A percentile compares a stretch with the other conserved stretches of the same genome.
phyloP scores from a whole-genome alignment of 768 basidiomycete species.

The Piloderma croceum region DNA sequence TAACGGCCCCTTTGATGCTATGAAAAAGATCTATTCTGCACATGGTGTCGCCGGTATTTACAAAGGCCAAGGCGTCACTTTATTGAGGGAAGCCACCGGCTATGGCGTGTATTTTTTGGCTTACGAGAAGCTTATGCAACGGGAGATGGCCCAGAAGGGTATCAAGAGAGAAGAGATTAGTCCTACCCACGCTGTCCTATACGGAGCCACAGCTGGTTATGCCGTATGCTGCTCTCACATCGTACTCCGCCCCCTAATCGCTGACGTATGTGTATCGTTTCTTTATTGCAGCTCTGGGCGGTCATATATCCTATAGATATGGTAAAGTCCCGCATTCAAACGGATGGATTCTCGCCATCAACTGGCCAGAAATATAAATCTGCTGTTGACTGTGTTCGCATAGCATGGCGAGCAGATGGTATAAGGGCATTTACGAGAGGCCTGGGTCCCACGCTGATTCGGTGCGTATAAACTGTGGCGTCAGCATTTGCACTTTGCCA shows the following conservation, averaged over 20 bases:
- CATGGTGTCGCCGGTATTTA: slow-evolving; percentile 83
- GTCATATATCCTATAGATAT: slow-evolving; percentile 94
- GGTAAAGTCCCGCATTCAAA: slow-evolving; percentile 95
- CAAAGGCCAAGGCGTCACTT: slow-evolving; percentile 88
- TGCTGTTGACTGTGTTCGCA: slow-evolving; percentile 75
- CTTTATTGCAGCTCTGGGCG: slow-evolving; percentile 85
- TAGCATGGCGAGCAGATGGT: slow-evolving; percentile 81
- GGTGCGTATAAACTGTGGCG: slow-evolving; percentile 61
- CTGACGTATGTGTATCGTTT: slow-evolving; percentile 9
- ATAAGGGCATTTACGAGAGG: slow-evolving; percentile 84
- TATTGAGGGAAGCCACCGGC: slow-evolving; percentile 75
- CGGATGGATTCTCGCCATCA: slow-evolving; percentile 74
- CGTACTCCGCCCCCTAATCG: slow-evolving; percentile 3
- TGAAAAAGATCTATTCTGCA: slow-evolving; percentile 70
- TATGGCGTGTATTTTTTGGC: slow-evolving; percentile 88
- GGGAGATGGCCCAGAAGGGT: slow-evolving; percentile 70
- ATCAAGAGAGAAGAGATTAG: slow-evolving; percentile 73
- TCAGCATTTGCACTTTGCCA: slow-evolving; percentile 2
- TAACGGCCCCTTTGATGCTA: slow-evolving; percentile 89
- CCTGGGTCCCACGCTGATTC: slow-evolving; percentile 85
- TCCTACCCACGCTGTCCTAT: slow-evolving; percentile 73
- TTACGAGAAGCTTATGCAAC: slow-evolving; percentile 89
- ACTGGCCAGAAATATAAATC: slow-evolving; percentile 80
- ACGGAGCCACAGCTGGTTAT: slow-evolving; percentile 90
- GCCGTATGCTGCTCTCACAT: slow-evolving; percentile 47